Percentiles rank a stretch among this genome's conserved stretches.
Evolutionary conservation across 306 rosid genomes (phyloP).

Genomic region (Hippophae rhamnoides): DNA sequence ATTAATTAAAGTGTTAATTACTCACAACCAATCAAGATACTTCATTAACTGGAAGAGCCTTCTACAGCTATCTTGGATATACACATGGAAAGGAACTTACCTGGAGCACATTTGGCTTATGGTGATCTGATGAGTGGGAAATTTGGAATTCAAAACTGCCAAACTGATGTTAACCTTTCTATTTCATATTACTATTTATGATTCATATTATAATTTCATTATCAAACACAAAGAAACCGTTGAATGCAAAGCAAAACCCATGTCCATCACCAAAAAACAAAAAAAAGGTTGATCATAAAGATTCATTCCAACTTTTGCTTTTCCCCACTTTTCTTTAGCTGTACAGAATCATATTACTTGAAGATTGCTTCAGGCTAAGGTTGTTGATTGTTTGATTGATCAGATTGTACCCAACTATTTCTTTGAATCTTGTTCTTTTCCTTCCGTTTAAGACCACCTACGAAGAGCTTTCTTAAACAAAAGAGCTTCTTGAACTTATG

Average conservation of each 20-base stretch:
- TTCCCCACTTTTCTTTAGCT: conserved; percentile 16
- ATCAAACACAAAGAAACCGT: conserved; percentile 4
- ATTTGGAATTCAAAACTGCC: conserved; percentile 31
- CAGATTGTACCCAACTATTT: conserved; percentile 17
- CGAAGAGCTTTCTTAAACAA: conserved; percentile 7
- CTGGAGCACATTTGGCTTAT: conserved; percentile 41
- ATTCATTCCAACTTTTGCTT: conserved; percentile 20
- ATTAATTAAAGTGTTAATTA: too few species aligned
- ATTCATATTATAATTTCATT: conserved; percentile 16
- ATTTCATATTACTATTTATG: not conserved
- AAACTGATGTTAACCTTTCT: conserved; percentile 16
- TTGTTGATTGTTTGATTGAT: conserved; percentile 31
- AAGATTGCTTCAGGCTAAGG: conserved; percentile 29
- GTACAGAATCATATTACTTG: conserved; percentile 33
- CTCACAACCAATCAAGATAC: too few species aligned
- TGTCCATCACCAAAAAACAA: conserved; percentile 13
- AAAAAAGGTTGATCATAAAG: not conserved
- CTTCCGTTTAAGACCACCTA: conserved; percentile 21
- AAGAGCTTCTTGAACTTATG: not conserved
- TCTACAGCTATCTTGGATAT: conserved; percentile 37
- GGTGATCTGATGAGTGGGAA: conserved; percentile 25
- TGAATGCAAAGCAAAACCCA: conserved; percentile 14
- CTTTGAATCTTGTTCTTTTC: conserved; percentile 7
- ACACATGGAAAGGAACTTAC: conserved; percentile 31
- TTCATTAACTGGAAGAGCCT: conserved; percentile 37